Evolutionary conservation across 2,329 filamentous ascomycete species (phyloP).

Genomic region (Calonectria pauciramosa): DNA sequence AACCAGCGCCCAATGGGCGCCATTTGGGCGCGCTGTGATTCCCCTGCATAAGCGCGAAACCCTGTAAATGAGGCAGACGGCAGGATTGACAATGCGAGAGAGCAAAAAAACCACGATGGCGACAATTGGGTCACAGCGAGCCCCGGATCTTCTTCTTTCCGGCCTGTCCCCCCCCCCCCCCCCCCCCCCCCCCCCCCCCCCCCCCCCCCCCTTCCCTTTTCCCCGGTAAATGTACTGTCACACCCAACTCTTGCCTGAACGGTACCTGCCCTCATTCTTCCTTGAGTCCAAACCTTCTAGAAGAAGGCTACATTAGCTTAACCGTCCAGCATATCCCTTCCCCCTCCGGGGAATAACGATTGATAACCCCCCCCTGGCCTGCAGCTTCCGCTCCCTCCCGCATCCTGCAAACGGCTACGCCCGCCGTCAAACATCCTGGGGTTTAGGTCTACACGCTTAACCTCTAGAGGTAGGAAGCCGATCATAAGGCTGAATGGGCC

Average conservation of each 20-base stretch:
- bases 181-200: neutral
- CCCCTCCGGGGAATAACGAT: slow-evolving; percentile 14
- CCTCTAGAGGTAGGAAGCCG: slow-evolving; percentile 44
- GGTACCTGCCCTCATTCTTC: slow-evolving; percentile 2
- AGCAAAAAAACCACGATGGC: neutral
- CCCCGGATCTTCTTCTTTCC: neutral
- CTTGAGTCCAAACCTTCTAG: slow-evolving; percentile 3
- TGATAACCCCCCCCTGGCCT: slow-evolving; percentile 29
- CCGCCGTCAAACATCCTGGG: slow-evolving; percentile 40
- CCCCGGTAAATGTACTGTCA: neutral
- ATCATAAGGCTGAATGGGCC: slow-evolving; percentile 40
- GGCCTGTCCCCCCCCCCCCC: neutral
- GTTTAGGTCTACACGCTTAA: slow-evolving; percentile 41
- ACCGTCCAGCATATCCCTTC: slow-evolving; percentile 10
- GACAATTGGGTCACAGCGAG: neutral
- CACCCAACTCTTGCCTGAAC: neutral
- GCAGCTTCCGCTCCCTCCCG: slow-evolving; percentile 34
- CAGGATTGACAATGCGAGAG: neutral
- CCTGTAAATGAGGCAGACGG: slow-evolving; percentile 6
- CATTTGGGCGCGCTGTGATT: slow-evolving; percentile 1
- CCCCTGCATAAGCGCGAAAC: slow-evolving; percentile 12
- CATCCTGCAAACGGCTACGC: slow-evolving; percentile 41
- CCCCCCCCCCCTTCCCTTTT: neutral
- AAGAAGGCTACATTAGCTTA: slow-evolving; percentile 19
- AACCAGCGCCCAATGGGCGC: neutral